phyloP scores from a whole-genome alignment of 2,329 filamentous ascomycete species.

The Fusarium decemcellulare region DNA sequence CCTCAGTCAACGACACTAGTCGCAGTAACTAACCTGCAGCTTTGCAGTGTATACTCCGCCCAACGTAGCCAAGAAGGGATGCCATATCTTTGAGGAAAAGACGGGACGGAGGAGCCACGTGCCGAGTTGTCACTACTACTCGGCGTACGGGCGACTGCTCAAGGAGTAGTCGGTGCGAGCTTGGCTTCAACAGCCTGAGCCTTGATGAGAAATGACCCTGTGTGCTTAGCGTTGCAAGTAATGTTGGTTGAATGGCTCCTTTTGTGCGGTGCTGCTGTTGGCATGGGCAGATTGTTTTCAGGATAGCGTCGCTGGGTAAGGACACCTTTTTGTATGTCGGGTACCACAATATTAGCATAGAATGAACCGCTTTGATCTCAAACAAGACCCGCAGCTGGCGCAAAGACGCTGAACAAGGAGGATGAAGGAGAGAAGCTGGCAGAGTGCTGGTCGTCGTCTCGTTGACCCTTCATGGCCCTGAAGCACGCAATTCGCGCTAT shows the following conservation, averaged over 20 bases:
- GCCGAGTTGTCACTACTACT: slow-evolving; percentile 80
- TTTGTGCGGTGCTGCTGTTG: slow-evolving; percentile 20
- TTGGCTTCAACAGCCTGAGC: slow-evolving; percentile 12
- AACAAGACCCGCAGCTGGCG: slow-evolving; percentile 34
- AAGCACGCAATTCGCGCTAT: slow-evolving; percentile 40
- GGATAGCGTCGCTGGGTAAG: slow-evolving; percentile 10
- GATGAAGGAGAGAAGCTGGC: slow-evolving; percentile 34
- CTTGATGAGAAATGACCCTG: slow-evolving; percentile 41
- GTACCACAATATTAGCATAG: slow-evolving; percentile 35
- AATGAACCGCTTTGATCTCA: slow-evolving; percentile 30
- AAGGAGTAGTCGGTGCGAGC: slow-evolving; percentile 48
- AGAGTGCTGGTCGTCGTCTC: slow-evolving; percentile 20
- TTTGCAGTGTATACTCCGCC: slow-evolving; percentile 84
- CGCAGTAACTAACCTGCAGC: slow-evolving; percentile 48
- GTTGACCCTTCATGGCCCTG: slow-evolving; percentile 19
- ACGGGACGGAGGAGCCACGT: slow-evolving; percentile 83
- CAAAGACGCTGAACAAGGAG: slow-evolving; percentile 31
- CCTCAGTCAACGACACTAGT: slow-evolving; percentile 47
- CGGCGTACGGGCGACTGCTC: slow-evolving; percentile 68
- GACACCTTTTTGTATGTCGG: slow-evolving; percentile 16
- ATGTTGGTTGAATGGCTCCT: slow-evolving; percentile 12
- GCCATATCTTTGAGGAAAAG: slow-evolving; percentile 82
- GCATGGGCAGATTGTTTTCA: slow-evolving; percentile 10
- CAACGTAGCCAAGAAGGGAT: slow-evolving; percentile 87
- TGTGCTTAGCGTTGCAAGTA: slow-evolving; percentile 34